Base-by-base conservation (phyloP, 1,284 basidiomycete species). In the Apiotrichum veenhuisii region DNA sequence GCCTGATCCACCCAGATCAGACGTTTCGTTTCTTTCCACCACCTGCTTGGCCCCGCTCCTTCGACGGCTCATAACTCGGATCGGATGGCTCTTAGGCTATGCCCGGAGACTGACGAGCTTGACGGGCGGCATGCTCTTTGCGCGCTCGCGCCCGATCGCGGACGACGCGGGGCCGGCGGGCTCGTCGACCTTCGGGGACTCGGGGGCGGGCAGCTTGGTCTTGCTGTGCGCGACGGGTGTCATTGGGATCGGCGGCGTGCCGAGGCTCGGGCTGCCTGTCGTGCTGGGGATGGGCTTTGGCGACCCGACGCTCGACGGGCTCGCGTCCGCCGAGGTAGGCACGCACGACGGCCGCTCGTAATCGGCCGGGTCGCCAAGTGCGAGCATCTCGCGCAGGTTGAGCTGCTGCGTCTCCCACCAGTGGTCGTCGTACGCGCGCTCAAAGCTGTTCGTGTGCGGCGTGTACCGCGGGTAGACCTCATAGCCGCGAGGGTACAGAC, bases 371-470 rank as follows among this genome's bases (percentile, higher is more conserved):
- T 48, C 20, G 33, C 46, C 46, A 2, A 48, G 46, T 3, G 46
- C 30, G 20, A 48, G 30, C 46, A 48, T 48, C 46, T 48, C 46
- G 46, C 46, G 46, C 15, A 30, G 30, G 22, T 48, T 33, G 33
- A 48, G 46, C 33, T 48, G 46, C 33, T 48, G 46, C 34, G 46
- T 48, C 33, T 48, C 46, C 46, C 33, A 48, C 46, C 46, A 48
- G 9, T 23, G n/a, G 33, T 48, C 33, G 22, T 48, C 46, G 33
- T 48, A 48, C 18, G 46, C 46, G 33, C 46, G 34, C 34, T 48
- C 46, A 36, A 48, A 25, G 46, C 46, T 36, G 46, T 34, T 36
- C 20, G 26, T 30, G 33, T 34, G 20, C 34, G 46, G 46, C 20
- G 22, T 20, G 22, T 23, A 37, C 3, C 33, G 46, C n/a, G 46